Percentiles rank a stretch among this genome's conserved stretches.
Evolutionary conservation across 1,284 basidiomycete species (phyloP).

Genomic region (Pascua sp.): DNA sequence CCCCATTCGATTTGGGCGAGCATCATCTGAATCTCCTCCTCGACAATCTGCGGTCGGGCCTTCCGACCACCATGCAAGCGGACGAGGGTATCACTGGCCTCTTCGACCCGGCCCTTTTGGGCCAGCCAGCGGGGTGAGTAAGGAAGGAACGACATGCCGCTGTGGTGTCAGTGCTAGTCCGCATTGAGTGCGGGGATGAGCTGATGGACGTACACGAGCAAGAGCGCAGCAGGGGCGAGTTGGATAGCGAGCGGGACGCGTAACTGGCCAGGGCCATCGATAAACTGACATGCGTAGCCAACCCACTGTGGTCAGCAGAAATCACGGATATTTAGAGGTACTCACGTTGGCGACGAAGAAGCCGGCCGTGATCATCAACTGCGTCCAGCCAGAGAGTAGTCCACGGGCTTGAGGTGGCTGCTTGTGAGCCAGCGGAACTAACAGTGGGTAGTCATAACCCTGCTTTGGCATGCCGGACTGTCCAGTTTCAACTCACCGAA

Average conservation of each 20-base stretch:
- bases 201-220: constrained; percentile 14
- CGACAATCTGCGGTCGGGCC: constrained; percentile 29
- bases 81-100: constrained; percentile 33
- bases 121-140: constrained; percentile 63
- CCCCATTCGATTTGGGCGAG: constrained; percentile 34
- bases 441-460: too few relatives aligned
- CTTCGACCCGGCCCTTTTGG: constrained; percentile 43
- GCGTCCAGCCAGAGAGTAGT: constrained; percentile 64
- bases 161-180: constrained; percentile 44
- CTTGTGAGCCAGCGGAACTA: too few relatives aligned
- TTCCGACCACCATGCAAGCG: constrained; percentile 47
- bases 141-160: constrained; percentile 51
- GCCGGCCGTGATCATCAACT: constrained; percentile 33
- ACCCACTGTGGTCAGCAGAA: constrained; percentile 47
- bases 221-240: constrained; percentile 37
- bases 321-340: constrained; percentile 48
- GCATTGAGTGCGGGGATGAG: not conserved
- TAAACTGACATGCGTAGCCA: constrained; percentile 60
- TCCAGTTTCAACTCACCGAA: constrained; percentile 30
- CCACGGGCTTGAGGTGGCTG: constrained; percentile 60
- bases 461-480: too few relatives aligned
- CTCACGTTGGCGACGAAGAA: too few relatives aligned
- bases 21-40: constrained; percentile 40
- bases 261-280: constrained; percentile 56
- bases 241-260: constrained; percentile 48